Evolutionary conservation across 2,329 filamentous ascomycete species (phyloP).

Genomic region (Sodiomyces alkalinus): DNA sequence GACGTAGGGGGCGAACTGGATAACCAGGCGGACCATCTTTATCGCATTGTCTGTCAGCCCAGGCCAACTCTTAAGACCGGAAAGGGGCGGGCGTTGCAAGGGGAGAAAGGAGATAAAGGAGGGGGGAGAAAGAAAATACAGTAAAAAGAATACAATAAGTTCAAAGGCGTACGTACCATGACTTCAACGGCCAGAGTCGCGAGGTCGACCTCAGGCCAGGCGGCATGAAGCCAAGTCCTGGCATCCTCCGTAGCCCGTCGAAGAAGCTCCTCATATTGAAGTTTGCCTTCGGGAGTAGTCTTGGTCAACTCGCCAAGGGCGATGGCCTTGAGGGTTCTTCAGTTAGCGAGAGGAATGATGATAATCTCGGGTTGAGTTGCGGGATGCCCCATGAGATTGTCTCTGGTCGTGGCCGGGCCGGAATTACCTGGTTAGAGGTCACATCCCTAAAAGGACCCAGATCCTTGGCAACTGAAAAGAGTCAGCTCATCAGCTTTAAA

Average conservation of each 20-base stretch:
- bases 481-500: slow-evolving; percentile 5
- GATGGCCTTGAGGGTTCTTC: slow-evolving; percentile 14
- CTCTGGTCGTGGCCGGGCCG: too few species aligned
- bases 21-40: slow-evolving; percentile 39
- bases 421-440: slow-evolving; percentile 18
- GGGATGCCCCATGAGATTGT: too few species aligned
- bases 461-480: slow-evolving; percentile 12
- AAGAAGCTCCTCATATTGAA: slow-evolving; percentile 15
- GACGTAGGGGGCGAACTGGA: slow-evolving; percentile 32
- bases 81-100: background rate
- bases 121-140: too few species aligned
- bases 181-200: slow-evolving; percentile 40
- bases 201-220: slow-evolving; percentile 11
- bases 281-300: slow-evolving; percentile 7
- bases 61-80: background rate
- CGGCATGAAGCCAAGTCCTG: slow-evolving; percentile 5
- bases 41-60: too few species aligned
- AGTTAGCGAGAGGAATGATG: background rate
- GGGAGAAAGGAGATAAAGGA: too few species aligned
- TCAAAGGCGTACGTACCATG: slow-evolving; percentile 23
- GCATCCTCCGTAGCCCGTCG: slow-evolving; percentile 13
- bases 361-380: too few species aligned
- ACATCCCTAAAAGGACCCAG: slow-evolving; percentile 20
- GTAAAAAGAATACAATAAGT: too few species aligned
- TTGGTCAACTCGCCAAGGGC: slow-evolving; percentile 17